A percentile compares a stretch with the other conserved stretches of the same genome.
Conservation (phyloP, 169 alveolate species). For the Eimeria maxima region DNA sequence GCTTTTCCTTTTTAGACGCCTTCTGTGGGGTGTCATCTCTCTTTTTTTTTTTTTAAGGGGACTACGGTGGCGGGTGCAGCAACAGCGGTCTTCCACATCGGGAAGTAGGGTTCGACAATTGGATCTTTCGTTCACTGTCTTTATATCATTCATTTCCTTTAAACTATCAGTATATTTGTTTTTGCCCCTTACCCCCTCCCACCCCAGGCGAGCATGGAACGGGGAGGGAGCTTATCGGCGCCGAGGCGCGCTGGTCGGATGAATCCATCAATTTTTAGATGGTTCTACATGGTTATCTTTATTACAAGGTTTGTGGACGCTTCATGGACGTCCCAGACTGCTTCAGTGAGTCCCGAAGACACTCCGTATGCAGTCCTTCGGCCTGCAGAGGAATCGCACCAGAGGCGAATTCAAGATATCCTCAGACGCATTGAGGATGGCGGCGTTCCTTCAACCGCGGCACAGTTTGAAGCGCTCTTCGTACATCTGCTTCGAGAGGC, state of each 20-base stretch:
- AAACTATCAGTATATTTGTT: too few species aligned
- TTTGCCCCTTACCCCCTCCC: neutral
- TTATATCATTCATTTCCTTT: neutral
- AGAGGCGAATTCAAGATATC: conserved; percentile 19
- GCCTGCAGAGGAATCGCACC: conserved; percentile 13
- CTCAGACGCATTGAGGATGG: neutral
- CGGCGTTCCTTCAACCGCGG: neutral
- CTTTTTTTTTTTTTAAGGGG: too few species aligned
- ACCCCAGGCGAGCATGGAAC: neutral
- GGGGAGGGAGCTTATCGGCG: neutral
- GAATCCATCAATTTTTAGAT: neutral
- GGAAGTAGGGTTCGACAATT: neutral
- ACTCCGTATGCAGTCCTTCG: conserved; percentile 2
- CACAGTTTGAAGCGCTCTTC: neutral
- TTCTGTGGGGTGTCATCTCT: neutral
- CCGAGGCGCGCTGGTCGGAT: neutral
- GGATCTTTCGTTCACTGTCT: neutral
- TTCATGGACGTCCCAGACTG: neutral
- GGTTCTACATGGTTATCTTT: neutral
- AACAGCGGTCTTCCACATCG: neutral
- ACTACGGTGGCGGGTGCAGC: neutral
- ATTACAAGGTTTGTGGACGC: neutral
- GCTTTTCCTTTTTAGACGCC: neutral
- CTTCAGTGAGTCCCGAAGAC: neutral
- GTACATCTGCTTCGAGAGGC: neutral